Evolutionary conservation across 2,329 filamentous ascomycete genomes (phyloP).

Genomic region (Arthroderma uncinatum): DNA sequence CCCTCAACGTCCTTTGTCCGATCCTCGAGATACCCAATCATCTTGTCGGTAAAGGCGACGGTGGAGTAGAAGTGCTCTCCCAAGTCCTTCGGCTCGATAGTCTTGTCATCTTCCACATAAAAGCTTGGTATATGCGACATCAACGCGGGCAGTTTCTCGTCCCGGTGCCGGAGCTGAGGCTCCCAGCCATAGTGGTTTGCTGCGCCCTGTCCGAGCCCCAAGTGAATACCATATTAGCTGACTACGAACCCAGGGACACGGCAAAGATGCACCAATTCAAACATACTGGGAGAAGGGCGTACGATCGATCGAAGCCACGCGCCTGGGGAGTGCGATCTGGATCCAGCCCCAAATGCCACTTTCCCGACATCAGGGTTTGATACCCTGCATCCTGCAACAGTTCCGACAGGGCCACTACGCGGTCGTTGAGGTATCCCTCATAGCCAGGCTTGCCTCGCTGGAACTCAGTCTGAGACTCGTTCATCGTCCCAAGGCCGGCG

Average conservation of each 20-base stretch:
- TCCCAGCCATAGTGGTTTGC: conserved; percentile 47
- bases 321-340: conserved; percentile 46
- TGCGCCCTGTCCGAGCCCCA: background rate
- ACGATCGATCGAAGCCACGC: conserved; percentile 49
- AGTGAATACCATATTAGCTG: background rate
- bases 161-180: conserved; percentile 31
- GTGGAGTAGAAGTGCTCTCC: conserved; percentile 46
- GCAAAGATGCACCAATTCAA: conserved; percentile 20
- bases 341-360: conserved; percentile 53
- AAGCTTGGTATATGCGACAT: conserved; percentile 34
- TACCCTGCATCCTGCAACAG: conserved; percentile 49
- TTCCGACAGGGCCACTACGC: conserved; percentile 49
- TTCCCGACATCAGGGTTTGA: conserved; percentile 50
- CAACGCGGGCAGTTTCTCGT: conserved; percentile 31
- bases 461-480: conserved; percentile 44
- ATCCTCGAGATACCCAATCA: conserved; percentile 42
- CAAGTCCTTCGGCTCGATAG: conserved; percentile 31
- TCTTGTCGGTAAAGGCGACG: conserved; percentile 42
- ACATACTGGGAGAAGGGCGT: conserved; percentile 51
- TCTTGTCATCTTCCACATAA: conserved; percentile 37
- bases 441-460: conserved; percentile 51
- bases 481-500: conserved; percentile 46
- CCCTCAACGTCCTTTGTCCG: conserved; percentile 32
- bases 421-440: conserved; percentile 52
- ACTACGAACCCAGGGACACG: background rate